Evolutionary conservation across 2,329 filamentous ascomycete species (phyloP).

Genomic region (Coniella vitis): DNA sequence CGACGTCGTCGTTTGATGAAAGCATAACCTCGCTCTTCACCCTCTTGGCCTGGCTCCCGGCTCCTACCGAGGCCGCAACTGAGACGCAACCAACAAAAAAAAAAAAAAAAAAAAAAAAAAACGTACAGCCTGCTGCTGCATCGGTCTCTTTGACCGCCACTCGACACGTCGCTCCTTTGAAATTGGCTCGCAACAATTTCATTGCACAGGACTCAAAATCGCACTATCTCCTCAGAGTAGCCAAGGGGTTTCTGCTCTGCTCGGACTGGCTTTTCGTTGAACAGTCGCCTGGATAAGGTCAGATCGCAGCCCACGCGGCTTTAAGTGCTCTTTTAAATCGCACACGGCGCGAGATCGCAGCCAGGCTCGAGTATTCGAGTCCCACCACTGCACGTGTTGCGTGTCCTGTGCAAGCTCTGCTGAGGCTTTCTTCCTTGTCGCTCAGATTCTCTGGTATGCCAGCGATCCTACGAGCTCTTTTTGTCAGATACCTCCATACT

Average conservation of each 20-base stretch:
- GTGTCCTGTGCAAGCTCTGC: constrained; percentile 6
- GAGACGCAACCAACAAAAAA: background rate
- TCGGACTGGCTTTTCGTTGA: background rate
- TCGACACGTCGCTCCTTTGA: background rate
- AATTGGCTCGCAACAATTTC: background rate
- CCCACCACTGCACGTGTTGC: constrained; percentile 5
- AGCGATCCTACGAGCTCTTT: background rate
- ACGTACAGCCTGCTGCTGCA: background rate
- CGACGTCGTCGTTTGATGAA: constrained; percentile 2
- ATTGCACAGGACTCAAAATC: background rate
- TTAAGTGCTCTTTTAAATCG: background rate
- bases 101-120: no score
- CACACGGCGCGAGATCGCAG: background rate
- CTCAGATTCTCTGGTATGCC: background rate
- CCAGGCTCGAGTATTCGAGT: constrained; percentile 4
- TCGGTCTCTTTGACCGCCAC: background rate
- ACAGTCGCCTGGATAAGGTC: background rate
- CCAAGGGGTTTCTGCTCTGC: background rate
- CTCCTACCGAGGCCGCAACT: constrained; percentile 3
- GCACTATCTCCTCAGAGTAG: background rate
- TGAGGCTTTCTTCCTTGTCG: background rate
- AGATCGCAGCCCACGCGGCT: constrained; percentile 1
- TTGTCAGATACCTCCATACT: constrained; percentile 2
- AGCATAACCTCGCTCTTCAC: background rate
- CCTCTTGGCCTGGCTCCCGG: constrained; percentile 3